Base-by-base conservation (phyloP, 202 grass and related monocot genomes). In the Schoenoplectus tabernaemontani region DNA sequence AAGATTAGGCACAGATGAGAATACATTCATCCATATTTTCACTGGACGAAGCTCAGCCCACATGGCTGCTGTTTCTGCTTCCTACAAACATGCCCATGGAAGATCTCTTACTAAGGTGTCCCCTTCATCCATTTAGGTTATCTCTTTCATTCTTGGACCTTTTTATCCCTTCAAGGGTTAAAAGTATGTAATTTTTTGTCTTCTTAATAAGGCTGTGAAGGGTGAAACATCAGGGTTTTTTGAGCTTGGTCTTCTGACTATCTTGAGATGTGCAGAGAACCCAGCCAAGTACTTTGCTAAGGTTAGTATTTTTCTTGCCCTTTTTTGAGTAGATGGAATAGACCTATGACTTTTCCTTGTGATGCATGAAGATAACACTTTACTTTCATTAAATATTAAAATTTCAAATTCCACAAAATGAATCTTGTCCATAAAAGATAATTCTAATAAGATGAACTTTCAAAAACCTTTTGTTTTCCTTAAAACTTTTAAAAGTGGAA, bases 251-350 rank as follows among this genome's bases (percentile, higher is more conserved):
- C 85, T 99, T 69, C 57, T 99, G 39, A 87, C 88, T 26, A 99
- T 99, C 58, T 83, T 99, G 50, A 91, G 96, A 72, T 93, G 92
- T 47, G 88, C 96, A 24, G 90, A 99, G 80, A 99, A 76, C 89
- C 92, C 88, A 59, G 88, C 92, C 1, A 99, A 96, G 83, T 99
- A 88, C 89, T 99, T 96, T 90, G 92, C 96, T 2, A 99, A 99
- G 92, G 90, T 98, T 95, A 28, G 28, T 28, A 28, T 28, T 28
- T 28, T 28, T 28, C 28, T 28, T 28, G 28, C 28, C 28, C 28
- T 28, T 28, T 28, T 28, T 28, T 28, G 28, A 28, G 28, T 28
- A 28, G 28, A 28, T 28, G 28, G 28, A 28, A 28, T 28, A 28
- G 28, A 28, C 28, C 28, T 28, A 28, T 28, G 28, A 28, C 28